Conservation (phyloP, 1,284 basidiomycete species). For the Leccinum subfulvum region DNA sequence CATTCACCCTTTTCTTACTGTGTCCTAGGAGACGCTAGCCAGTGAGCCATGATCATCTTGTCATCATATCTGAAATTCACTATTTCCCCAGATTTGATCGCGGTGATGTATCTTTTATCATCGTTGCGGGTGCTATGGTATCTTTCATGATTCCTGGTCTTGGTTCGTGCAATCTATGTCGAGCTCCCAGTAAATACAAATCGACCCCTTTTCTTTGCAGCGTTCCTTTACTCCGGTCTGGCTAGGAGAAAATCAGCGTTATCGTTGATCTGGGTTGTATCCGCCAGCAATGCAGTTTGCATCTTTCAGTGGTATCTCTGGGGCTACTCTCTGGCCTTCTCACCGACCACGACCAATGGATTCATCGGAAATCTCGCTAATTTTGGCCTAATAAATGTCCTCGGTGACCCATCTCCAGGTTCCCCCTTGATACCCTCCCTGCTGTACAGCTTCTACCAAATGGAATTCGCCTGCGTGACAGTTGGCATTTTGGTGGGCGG, state of each 20-base stretch:
- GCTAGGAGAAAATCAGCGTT: conserved; percentile 74
- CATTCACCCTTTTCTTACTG: conserved; percentile 7
- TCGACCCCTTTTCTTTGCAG: conserved; percentile 33
- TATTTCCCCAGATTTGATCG: conserved; percentile 49
- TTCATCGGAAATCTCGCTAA: conserved; percentile 79
- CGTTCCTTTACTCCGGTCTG: conserved; percentile 87
- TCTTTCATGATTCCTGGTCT: conserved; percentile 79
- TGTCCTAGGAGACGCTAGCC: conserved; percentile 24
- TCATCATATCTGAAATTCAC: conserved; percentile 6
- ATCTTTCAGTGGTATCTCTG: conserved; percentile 91
- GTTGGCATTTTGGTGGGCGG: conserved; percentile 74
- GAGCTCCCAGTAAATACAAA: conserved; percentile 1
- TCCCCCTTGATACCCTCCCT: conserved; percentile 70
- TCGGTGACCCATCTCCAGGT: conserved; percentile 75
- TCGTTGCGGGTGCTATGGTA: conserved; percentile 78
- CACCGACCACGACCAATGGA: conserved; percentile 69
- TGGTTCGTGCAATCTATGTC: conserved; percentile 38
- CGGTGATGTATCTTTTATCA: conserved; percentile 77
- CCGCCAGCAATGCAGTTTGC: conserved; percentile 72
- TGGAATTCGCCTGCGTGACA: conserved; percentile 83
- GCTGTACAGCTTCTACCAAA: conserved; percentile 85
- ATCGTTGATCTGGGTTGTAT: conserved; percentile 68
- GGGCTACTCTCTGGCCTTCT: conserved; percentile 85
- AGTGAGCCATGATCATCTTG: conserved; percentile 23
- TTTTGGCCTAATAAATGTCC: conserved; percentile 71